Evolutionary conservation across 1,284 basidiomycete species (phyloP), one percentile per base, ranked within the genome.

Genomic region (Agaricales sp.): DNA sequence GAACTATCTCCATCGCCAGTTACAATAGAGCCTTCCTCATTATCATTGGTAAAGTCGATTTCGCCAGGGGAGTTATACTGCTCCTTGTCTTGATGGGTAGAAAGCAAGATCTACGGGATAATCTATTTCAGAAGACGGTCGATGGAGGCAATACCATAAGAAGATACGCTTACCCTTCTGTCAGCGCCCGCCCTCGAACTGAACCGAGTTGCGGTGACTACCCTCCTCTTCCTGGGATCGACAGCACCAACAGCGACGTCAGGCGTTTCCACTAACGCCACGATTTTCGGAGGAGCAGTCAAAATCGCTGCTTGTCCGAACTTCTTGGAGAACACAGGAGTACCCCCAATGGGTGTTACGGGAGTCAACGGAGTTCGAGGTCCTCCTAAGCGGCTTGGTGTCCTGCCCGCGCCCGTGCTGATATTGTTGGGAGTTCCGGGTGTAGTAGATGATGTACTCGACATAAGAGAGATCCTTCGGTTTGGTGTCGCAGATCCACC

Each of bases 171-270:
- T 51, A 88, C 86, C 67, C 82, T 72, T 37, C 87, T 70, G 64
- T 87, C 85, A 20, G 88, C 88, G 4, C 89, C 89, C 3, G 75
- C 70, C 46, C 89, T 70, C 14, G 84, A 82, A 61, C 86, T 89
- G 64, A 92, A 92, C 52, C 89, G 70, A 25, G 89, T 92, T 4
- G 88, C 84, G 49, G 88, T 90, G 13, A 90, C 82, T 1, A 92
- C 87, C 41, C 90, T 69, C 54, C 85, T 71, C 72, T 90, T 90
- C 63, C 73, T 69, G 11, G 86, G 80, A 62, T 90, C 87, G 6
- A 90, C 87, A 25, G 87, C 85, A 21, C 87, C 87, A 35, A 89
- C 79, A 14, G 80, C 87, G 4, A 89, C 82, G 62, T 90, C 87
- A 0, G 86, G 86, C 14, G 87, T 90, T 61, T 87, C 87, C 8